These are phyloP conservation scores for Kazachstania sp. DNA, from an alignment of 1,139 yeast genomes.

Conservation along the genomic window DNA sequence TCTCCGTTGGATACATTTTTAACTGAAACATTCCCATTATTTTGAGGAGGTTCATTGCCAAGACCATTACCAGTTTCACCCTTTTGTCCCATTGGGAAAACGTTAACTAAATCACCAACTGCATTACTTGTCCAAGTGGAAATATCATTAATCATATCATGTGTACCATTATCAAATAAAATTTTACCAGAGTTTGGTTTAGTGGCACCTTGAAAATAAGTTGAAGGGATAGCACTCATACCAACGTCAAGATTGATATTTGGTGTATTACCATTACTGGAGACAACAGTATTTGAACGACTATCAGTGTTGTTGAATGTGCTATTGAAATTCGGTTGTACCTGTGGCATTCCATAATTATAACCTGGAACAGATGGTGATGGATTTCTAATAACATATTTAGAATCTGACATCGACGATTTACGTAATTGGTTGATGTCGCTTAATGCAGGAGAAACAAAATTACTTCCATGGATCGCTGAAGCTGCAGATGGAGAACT, in stretches of 20 bases:
- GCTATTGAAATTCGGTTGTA: neutral
- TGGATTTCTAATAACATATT: neutral
- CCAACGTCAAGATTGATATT: neutral
- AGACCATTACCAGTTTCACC: neutral
- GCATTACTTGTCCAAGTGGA: constrained; percentile 45
- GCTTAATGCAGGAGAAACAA: constrained; percentile 3
- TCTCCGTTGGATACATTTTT: neutral
- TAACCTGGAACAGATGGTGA: neutral
- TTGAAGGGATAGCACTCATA: neutral
- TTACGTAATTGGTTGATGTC: neutral
- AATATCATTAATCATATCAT: constrained; percentile 53
- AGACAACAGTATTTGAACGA: neutral
- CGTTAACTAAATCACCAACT: constrained; percentile 15
- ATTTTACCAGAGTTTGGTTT: constrained; percentile 13
- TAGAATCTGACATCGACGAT: neutral
- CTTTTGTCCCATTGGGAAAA: neutral
- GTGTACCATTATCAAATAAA: constrained; percentile 43
- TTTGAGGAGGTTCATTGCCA: neutral
- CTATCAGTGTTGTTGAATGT: neutral
- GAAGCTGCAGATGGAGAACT: neutral
- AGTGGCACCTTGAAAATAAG: neutral
- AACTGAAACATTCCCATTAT: neutral
- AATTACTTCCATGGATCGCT: neutral
- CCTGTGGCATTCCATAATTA: neutral
- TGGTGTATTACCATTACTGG: neutral